Base-by-base conservation (phyloP, 2,329 filamentous ascomycete species). In the Cordyceps cicadae region DNA sequence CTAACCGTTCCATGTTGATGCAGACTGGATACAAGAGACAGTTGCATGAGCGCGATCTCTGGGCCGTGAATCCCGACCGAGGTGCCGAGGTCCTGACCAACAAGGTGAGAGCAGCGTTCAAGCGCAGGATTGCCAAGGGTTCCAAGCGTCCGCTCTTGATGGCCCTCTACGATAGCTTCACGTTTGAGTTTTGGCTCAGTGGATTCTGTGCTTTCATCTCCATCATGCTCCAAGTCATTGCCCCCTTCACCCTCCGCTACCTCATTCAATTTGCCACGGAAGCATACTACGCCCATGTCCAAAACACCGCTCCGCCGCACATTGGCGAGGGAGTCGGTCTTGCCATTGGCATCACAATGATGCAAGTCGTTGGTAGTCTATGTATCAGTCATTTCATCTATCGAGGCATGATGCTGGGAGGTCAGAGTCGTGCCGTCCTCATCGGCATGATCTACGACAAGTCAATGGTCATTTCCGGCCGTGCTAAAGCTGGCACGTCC, bases 391-490 rank as follows among this genome's bases (percentile, higher is more conserved):
- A 97, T 69, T 97, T 96, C 75, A 87, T 97, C 69, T 97, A 93
- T 69, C 85, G 87, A 24, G 92, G 93, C 24, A 95, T 96, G 88
- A 87, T 95, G 76, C 85, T 95, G 45, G 94, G 93, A 64, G 94
- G 91, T 0, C 87, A 97, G 75, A 77, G 84, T 8, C 83, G 93
- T 70, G 91, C 87, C 1, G 88, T 90, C 0, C 77, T 97, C 49
- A 96, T 97, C 66, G 85, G 89, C 24, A 76, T 92, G 62, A 91
- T 97, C 62, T 97, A 96, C 69, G 90, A 94, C 71, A 97, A 97
- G 73, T 86, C 91, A 3, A 91, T 97, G 87, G 87, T 86, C 55
- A 82, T 97, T 17, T 97, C 92, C 0, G 90, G 88, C 12, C 83
- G 92, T 55, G 94, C 94, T 24, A 94, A 87, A 72, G 92, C 93